A percentile compares a stretch with the other conserved stretches of the same genome.
Evolutionary conservation across 441 rosid species (phyloP).

Genomic region (Iberis amara): DNA sequence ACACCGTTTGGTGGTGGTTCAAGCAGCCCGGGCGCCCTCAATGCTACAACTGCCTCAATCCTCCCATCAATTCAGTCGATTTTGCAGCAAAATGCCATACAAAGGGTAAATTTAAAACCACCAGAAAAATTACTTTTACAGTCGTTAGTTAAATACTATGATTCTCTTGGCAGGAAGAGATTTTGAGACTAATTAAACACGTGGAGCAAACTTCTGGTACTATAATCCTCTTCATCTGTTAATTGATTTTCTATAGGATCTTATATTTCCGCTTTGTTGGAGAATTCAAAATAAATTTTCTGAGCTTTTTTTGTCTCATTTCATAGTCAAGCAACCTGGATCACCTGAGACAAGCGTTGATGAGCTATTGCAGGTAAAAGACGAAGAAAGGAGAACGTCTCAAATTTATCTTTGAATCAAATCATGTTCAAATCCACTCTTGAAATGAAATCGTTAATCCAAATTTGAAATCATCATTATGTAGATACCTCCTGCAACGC

Average conservation of each 20-base stretch:
- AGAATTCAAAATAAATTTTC: slow-evolving; percentile 13
- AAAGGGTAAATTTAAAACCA: slow-evolving; percentile 50
- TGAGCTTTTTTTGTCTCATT: slow-evolving; percentile 19
- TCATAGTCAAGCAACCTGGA: slow-evolving; percentile 62
- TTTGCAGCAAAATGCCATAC: slow-evolving; percentile 74
- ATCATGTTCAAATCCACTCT: neutral
- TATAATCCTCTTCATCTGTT: slow-evolving; percentile 10
- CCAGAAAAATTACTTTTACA: neutral
- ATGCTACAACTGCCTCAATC: slow-evolving; percentile 40
- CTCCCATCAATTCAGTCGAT: slow-evolving; percentile 75
- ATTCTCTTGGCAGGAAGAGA: slow-evolving; percentile 68
- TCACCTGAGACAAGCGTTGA: slow-evolving; percentile 41
- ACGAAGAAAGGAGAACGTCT: neutral
- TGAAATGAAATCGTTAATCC: too few species aligned
- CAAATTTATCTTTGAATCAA: neutral
- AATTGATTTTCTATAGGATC: slow-evolving; percentile 2
- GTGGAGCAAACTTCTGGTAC: slow-evolving; percentile 82
- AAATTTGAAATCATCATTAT: slow-evolving; percentile 6
- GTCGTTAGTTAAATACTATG: neutral
- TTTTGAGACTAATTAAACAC: slow-evolving; percentile 65
- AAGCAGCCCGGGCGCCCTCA: slow-evolving; percentile 43
- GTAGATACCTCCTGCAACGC: slow-evolving; percentile 51
- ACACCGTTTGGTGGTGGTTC: slow-evolving; percentile 46
- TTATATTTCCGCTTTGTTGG: neutral
- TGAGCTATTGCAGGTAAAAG: slow-evolving; percentile 61